A percentile compares a stretch with the other conserved stretches of the same genome.
These are phyloP conservation scores for Anisodus tanguticus DNA, from an alignment of 257 asterid species.

Conservation along the genomic window DNA sequence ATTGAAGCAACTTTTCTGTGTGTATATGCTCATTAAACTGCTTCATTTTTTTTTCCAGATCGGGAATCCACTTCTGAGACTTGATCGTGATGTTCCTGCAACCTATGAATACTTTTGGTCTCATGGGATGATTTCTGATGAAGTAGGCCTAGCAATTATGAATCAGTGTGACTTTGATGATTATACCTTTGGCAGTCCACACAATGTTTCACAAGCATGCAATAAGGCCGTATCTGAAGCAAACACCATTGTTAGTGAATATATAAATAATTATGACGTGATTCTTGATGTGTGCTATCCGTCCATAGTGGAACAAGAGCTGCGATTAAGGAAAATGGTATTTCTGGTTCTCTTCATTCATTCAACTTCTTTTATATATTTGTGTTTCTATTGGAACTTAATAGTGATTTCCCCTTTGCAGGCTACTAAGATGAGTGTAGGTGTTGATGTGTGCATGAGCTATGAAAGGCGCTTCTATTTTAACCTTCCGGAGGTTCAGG, in stretches of 20 bases:
- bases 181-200: slow-evolving; percentile 71
- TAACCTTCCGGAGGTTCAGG: slow-evolving; percentile 93
- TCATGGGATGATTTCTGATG: slow-evolving; percentile 98
- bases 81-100: slow-evolving; percentile 87
- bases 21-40: not conserved
- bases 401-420: slow-evolving; percentile 37
- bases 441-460: slow-evolving; percentile 93
- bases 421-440: slow-evolving; percentile 84
- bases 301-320: slow-evolving; percentile 87
- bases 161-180: slow-evolving; percentile 87
- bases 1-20: not conserved
- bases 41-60: slow-evolving; percentile 54
- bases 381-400: not conserved
- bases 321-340: slow-evolving; percentile 79
- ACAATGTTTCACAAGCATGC: slow-evolving; percentile 71
- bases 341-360: not conserved
- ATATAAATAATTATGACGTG: slow-evolving; percentile 79
- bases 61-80: slow-evolving; percentile 93
- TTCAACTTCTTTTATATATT: not conserved
- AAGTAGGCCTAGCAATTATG: slow-evolving; percentile 70
- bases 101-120: slow-evolving; percentile 89
- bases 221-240: slow-evolving; percentile 66
- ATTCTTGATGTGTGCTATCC: slow-evolving; percentile 97
- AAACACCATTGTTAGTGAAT: slow-evolving; percentile 67
- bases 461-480: slow-evolving; percentile 79